phyloP scores from a whole-genome alignment of 306 rosid genomes.

The Leucaena leucocephala region DNA sequence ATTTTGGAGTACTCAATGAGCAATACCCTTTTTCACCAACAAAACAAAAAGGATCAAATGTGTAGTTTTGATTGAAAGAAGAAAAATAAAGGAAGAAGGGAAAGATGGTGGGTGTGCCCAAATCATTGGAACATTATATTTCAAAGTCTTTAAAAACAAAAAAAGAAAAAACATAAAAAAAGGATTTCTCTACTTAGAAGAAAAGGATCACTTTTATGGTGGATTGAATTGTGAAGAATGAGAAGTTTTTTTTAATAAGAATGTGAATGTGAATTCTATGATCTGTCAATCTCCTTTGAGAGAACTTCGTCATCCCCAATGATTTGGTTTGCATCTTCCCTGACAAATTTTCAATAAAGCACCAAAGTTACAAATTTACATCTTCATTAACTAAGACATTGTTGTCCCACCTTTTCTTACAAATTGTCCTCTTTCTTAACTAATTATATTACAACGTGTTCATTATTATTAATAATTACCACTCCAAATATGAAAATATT shows the following conservation, averaged over 20 bases:
- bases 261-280: slow-evolving; percentile 28
- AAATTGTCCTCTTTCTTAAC: neutral
- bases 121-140: slow-evolving; percentile 78
- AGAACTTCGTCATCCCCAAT: slow-evolving; percentile 32
- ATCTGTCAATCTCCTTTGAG: slow-evolving; percentile 4
- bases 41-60: slow-evolving; percentile 43
- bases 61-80: slow-evolving; percentile 47
- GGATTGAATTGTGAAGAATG: slow-evolving; percentile 39
- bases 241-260: slow-evolving; percentile 3
- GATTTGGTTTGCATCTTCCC: slow-evolving; percentile 68
- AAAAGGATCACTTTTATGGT: slow-evolving; percentile 62
- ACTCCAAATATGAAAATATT: neutral
- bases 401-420: slow-evolving; percentile 44
- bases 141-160: slow-evolving; percentile 25
- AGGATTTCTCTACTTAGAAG: slow-evolving; percentile 60
- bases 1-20: slow-evolving; percentile 42
- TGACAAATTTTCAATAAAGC: slow-evolving; percentile 76
- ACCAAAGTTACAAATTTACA: slow-evolving; percentile 39
- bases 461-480: neutral
- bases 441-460: neutral
- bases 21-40: slow-evolving; percentile 42
- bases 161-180: too few relatives aligned
- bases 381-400: slow-evolving; percentile 45
- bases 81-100: neutral
- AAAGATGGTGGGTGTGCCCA: slow-evolving; percentile 27